Conservation (phyloP, 1,284 basidiomycete species). For the Puccinia novopanici region DNA sequence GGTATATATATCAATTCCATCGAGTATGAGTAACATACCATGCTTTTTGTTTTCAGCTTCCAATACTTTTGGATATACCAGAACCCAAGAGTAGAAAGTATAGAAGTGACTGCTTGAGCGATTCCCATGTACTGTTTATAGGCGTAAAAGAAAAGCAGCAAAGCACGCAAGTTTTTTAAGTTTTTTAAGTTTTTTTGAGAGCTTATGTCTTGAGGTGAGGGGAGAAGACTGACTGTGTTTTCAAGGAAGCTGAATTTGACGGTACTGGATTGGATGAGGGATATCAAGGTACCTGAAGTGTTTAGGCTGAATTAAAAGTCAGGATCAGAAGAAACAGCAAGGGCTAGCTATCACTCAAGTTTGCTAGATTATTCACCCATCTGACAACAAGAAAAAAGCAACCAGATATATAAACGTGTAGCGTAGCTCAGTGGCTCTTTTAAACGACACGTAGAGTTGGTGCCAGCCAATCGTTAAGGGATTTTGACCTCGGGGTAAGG, state of each 20-base stretch:
- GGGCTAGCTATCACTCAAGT: neutral
- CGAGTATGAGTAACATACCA: conserved; percentile 15
- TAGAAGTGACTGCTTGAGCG: conserved; percentile 50
- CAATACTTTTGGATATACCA: conserved; percentile 48
- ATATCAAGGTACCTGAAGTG: conserved; percentile 46
- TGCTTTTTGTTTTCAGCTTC: conserved; percentile 42
- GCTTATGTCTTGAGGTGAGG: neutral
- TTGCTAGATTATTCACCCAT: conserved; percentile 32
- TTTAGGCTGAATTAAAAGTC: conserved; percentile 25
- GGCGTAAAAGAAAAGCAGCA: neutral
- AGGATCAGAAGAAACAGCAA: neutral
- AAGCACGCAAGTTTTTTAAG: conserved; percentile 2
- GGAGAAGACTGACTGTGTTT: conserved; percentile 33
- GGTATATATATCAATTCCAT: neutral
- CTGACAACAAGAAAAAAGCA: conserved; percentile 47
- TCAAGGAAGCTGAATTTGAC: conserved; percentile 46
- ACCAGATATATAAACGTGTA: conserved; percentile 45
- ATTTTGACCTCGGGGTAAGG: conserved; percentile 22
- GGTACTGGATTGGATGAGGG: conserved; percentile 37
- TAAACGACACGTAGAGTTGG: conserved; percentile 22
- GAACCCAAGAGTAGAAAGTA: conserved; percentile 46
- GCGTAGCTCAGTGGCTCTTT: conserved; percentile 27
- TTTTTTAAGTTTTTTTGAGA: too few relatives aligned
- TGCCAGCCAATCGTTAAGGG: conserved; percentile 40
- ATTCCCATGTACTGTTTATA: conserved; percentile 39